Evolutionary conservation across 306 rosid species (phyloP).

Genomic region (Psophocarpus tetragonolobus): DNA sequence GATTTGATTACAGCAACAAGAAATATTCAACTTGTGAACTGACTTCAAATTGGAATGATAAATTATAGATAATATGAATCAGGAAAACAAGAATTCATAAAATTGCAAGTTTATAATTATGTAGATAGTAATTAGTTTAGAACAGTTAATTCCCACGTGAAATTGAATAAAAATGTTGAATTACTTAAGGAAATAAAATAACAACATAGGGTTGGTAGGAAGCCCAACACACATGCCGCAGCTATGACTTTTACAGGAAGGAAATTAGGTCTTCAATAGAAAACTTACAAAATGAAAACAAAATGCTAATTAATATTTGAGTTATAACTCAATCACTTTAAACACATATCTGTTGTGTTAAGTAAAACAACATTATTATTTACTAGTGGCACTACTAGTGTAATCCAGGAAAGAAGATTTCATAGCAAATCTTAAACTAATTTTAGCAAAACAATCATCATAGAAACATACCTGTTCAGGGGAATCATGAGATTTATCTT

Average conservation of each 20-base stretch:
- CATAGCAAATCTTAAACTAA: not conserved
- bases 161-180: slow-evolving; percentile 6
- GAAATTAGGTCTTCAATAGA: not conserved
- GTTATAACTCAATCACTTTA: slow-evolving; percentile 13
- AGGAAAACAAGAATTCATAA: too few species aligned
- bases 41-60: too few species aligned
- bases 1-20: too few species aligned
- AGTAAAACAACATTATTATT: not conserved
- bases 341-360: too few species aligned
- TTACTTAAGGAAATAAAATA: not conserved
- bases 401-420: slow-evolving; percentile 10
- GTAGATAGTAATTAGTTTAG: too few species aligned
- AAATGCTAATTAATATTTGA: slow-evolving; percentile 4
- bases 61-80: too few species aligned
- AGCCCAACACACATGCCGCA: not conserved
- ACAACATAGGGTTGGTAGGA: not conserved
- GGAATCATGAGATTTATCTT: slow-evolving; percentile 45
- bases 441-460: slow-evolving; percentile 14
- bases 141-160: not conserved
- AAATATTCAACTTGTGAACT: too few species aligned
- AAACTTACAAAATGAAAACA: not conserved
- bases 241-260: not conserved
- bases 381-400: too few species aligned
- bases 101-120: too few species aligned
- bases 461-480: slow-evolving; percentile 65